These are phyloP conservation scores for Magnusiomyces tetraspermus DNA, from an alignment of 1,139 yeast genomes.

Conservation along the genomic window DNA sequence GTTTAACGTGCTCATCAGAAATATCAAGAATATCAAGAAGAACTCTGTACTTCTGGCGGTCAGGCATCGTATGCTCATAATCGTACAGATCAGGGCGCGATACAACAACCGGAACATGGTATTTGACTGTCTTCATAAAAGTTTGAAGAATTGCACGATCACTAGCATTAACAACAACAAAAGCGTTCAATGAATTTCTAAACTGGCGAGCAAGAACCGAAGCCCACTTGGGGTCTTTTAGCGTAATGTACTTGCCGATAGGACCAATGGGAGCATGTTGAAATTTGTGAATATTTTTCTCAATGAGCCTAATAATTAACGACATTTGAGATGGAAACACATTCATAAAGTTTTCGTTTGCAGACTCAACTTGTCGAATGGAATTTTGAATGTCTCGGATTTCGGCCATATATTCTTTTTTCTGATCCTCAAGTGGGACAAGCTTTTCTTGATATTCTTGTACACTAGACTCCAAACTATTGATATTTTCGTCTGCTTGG, in stretches of 20 bases:
- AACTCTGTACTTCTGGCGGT: conserved; percentile 34
- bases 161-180: conserved; percentile 53
- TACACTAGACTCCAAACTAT: not conserved
- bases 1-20: conserved; percentile 45
- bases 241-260: conserved; percentile 50
- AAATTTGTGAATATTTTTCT: conserved; percentile 30
- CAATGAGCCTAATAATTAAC: conserved; percentile 38
- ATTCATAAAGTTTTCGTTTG: conserved; percentile 18
- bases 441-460: not conserved
- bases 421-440: not conserved
- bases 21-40: conserved; percentile 54
- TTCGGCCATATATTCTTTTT: not conserved
- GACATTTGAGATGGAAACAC: conserved; percentile 44
- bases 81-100: conserved; percentile 51
- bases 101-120: conserved; percentile 38
- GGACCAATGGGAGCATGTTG: conserved; percentile 70
- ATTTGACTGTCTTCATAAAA: conserved; percentile 32
- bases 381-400: conserved; percentile 11
- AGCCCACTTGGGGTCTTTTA: conserved; percentile 56
- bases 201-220: conserved; percentile 49
- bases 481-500: not conserved
- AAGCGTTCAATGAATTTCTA: conserved; percentile 46
- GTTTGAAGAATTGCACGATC: conserved; percentile 47
- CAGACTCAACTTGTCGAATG: conserved; percentile 19
- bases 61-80: conserved; percentile 37